Conservation (phyloP, 140 eudicot genomes). For the Anethum foeniculum region DNA sequence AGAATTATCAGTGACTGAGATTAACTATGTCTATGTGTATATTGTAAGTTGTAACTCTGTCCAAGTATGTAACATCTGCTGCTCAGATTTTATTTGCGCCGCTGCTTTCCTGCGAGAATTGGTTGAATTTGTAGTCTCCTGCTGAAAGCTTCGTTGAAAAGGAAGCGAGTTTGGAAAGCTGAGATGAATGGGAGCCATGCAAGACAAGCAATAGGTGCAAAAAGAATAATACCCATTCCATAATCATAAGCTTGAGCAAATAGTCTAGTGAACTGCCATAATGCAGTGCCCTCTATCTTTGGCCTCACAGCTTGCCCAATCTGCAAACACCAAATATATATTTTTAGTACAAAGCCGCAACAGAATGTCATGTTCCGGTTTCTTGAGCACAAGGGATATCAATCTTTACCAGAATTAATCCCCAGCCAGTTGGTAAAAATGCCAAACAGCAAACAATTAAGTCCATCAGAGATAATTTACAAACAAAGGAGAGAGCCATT, state of each 20-base stretch:
- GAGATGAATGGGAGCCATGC: conserved; percentile 94
- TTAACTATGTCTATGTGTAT: neutral
- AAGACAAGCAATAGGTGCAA: conserved; percentile 65
- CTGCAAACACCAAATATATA: conserved; percentile 25
- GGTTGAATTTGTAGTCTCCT: conserved; percentile 81
- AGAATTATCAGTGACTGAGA: neutral
- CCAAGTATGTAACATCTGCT: neutral
- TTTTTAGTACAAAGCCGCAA: neutral
- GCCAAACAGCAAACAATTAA: conserved; percentile 74
- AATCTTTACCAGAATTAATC: conserved; percentile 69
- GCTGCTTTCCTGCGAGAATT: conserved; percentile 82
- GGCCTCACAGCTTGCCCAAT: conserved; percentile 79
- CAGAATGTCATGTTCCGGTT: neutral
- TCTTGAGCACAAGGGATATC: neutral
- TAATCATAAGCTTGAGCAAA: conserved; percentile 85
- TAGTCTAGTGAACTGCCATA: conserved; percentile 69
- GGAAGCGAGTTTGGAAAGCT: conserved; percentile 80
- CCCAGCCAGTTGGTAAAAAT: conserved; percentile 96
- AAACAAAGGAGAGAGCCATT: conserved; percentile 56
- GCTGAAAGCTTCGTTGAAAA: conserved; percentile 87
- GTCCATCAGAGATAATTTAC: conserved; percentile 57
- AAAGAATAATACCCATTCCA: conserved; percentile 82
- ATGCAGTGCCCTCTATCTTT: conserved; percentile 41
- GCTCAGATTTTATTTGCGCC: conserved; percentile 18
- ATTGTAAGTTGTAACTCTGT: neutral